Evolutionary conservation across 306 rosid species (phyloP).

Genomic region (Ziziphus jujuba): DNA sequence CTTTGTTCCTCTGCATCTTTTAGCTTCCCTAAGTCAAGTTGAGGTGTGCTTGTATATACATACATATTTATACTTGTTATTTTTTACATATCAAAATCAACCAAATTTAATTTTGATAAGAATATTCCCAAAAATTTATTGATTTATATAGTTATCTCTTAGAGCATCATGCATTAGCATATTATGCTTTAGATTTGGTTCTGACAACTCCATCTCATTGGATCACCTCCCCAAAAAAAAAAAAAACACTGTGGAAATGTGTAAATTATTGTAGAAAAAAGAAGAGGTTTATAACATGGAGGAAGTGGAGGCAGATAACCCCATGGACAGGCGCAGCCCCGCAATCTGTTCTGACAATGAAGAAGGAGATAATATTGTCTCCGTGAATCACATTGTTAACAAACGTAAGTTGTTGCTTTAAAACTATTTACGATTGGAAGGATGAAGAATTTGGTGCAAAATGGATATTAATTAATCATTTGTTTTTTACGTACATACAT

Average conservation of each 20-base stretch:
- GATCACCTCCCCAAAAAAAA: too few species aligned
- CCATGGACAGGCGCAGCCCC: slow-evolving; percentile 37
- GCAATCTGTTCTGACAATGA: slow-evolving; percentile 63
- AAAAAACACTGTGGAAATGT: too few species aligned
- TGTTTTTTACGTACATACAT: neutral
- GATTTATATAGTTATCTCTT: too few species aligned
- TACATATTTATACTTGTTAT: too few species aligned
- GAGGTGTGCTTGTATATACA: slow-evolving; percentile 26
- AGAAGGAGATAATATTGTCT: slow-evolving; percentile 60
- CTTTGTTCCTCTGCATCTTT: slow-evolving; percentile 76
- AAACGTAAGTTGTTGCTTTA: slow-evolving; percentile 46
- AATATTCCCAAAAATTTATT: too few species aligned
- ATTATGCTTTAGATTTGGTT: too few species aligned
- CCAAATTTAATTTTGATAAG: too few species aligned
- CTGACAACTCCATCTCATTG: too few species aligned
- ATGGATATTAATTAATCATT: neutral
- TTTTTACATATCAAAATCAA: too few species aligned
- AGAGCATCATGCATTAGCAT: too few species aligned
- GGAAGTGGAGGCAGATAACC: slow-evolving; percentile 41
- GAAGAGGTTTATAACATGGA: slow-evolving; percentile 44
- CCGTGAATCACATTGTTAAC: slow-evolving; percentile 52
- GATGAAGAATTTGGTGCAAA: slow-evolving; percentile 6
- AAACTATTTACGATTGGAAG: neutral
- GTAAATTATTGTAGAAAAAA: slow-evolving; percentile 40
- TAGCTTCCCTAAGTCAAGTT: slow-evolving; percentile 60